Conservation (phyloP, 2,329 filamentous ascomycete genomes). For the Magnaporthales sp. region DNA sequence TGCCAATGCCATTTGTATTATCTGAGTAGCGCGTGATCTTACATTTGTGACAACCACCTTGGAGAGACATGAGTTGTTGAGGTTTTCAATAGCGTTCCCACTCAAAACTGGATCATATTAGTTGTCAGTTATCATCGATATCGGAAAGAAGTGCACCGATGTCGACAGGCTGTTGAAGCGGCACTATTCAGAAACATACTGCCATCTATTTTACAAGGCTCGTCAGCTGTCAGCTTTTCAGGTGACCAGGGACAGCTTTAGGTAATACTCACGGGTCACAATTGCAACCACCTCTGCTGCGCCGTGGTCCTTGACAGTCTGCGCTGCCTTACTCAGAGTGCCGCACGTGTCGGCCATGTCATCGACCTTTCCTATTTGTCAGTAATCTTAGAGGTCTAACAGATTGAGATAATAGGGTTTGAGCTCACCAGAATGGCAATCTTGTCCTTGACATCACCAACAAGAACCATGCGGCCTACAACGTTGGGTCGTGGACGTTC, state of each 20-base stretch:
- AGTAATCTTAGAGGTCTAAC: neutral
- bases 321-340: conserved; percentile 67
- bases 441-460: conserved; percentile 85
- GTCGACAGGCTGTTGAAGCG: neutral
- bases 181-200: conserved; percentile 8
- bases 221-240: neutral
- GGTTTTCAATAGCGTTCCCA: conserved; percentile 77
- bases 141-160: neutral
- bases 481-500: conserved; percentile 78
- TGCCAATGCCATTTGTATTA: neutral
- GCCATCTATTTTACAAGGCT: neutral
- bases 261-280: conserved; percentile 49
- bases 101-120: conserved; percentile 70
- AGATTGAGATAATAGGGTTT: neutral
- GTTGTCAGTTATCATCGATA: neutral
- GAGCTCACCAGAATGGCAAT: conserved; percentile 68
- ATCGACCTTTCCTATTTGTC: neutral
- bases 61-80: conserved; percentile 69
- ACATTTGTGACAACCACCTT: conserved; percentile 78
- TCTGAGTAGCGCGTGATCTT: neutral
- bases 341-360: conserved; percentile 28
- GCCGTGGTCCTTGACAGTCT: conserved; percentile 78
- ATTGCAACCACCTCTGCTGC: conserved; percentile 87
- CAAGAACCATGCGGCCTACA: conserved; percentile 85
- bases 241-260: no score